Evolutionary conservation across 805 yeast species (phyloP).

Genomic region (Teunomyces cretensis): DNA sequence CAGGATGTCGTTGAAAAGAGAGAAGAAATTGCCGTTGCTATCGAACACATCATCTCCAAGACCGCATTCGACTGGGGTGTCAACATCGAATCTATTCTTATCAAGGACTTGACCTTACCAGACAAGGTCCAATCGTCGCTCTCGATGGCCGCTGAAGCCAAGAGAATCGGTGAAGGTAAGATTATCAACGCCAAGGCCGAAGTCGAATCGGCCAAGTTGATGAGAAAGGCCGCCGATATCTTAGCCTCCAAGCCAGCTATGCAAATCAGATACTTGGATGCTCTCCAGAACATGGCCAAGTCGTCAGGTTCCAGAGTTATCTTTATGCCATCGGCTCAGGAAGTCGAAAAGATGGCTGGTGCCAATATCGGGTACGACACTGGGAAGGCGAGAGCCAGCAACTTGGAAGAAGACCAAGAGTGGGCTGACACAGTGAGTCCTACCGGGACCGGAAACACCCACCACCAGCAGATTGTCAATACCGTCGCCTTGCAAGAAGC

Average conservation of each 20-base stretch:
- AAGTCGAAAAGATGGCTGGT: slow-evolving; percentile 40
- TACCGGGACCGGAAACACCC: slow-evolving; percentile 7
- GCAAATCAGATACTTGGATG: slow-evolving; percentile 77
- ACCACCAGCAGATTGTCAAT: slow-evolving; percentile 15
- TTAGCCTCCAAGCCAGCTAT: slow-evolving; percentile 72
- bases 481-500: slow-evolving; percentile 37
- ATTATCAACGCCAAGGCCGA: slow-evolving; percentile 74
- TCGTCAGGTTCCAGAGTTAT: slow-evolving; percentile 64
- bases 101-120: slow-evolving; percentile 63
- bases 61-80: slow-evolving; percentile 75
- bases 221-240: slow-evolving; percentile 78
- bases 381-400: slow-evolving; percentile 9
- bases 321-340: slow-evolving; percentile 62
- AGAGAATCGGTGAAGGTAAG: slow-evolving; percentile 73
- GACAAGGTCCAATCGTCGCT: slow-evolving; percentile 56
- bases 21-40: slow-evolving; percentile 67
- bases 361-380: slow-evolving; percentile 14
- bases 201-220: slow-evolving; percentile 70
- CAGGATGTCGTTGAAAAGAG: slow-evolving; percentile 75
- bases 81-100: slow-evolving; percentile 61
- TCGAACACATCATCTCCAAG: slow-evolving; percentile 57
- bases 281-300: slow-evolving; percentile 73
- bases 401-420: slow-evolving; percentile 23
- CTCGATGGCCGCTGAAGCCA: slow-evolving; percentile 74
- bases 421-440: slow-evolving; percentile 18